Percentiles rank a stretch among this genome's conserved stretches.
phyloP scores from a whole-genome alignment of 2,329 filamentous ascomycete species.

The Aspergillus glaucus region DNA sequence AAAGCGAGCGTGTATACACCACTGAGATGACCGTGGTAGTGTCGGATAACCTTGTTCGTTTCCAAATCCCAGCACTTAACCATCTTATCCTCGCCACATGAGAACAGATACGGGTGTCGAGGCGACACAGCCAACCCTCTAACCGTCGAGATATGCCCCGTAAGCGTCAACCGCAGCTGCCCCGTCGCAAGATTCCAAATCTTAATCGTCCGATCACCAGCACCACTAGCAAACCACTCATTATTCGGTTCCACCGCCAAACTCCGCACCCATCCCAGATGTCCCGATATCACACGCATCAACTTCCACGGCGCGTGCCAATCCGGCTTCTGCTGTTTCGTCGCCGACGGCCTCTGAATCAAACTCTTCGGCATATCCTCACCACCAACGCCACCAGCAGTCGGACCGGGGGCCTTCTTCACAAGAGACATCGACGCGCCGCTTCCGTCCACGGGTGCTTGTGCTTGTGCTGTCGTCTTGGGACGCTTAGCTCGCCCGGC shows the following conservation, averaged over 20 bases:
- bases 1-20: conserved; percentile 89
- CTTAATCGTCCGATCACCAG: conserved; percentile 94
- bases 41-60: conserved; percentile 97
- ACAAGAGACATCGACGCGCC: conserved; percentile 52
- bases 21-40: conserved; percentile 94
- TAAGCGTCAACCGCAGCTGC: conserved; percentile 75
- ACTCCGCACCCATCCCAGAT: conserved; percentile 87
- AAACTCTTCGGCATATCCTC: conserved; percentile 52
- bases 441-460: conserved; percentile 47
- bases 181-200: conserved; percentile 96
- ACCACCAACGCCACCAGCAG: conserved; percentile 26
- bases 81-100: conserved; percentile 98
- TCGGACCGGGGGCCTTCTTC: conserved; percentile 29
- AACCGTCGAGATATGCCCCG: conserved; percentile 90
- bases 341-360: conserved; percentile 55
- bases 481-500: conserved; percentile 58
- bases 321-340: conserved; percentile 69
- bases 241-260: conserved; percentile 93
- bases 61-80: conserved; percentile 99
- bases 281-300: conserved; percentile 94
- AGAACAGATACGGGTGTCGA: conserved; percentile 93
- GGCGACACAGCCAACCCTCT: conserved; percentile 87
- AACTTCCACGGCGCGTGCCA: conserved; percentile 99
- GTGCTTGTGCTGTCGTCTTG: conserved; percentile 44
- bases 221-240: conserved; percentile 94